Percentiles rank a stretch among this genome's conserved stretches.
These are phyloP conservation scores for Talaromyces sp. DNA, from an alignment of 2,329 filamentous ascomycete genomes.

Conservation along the genomic window DNA sequence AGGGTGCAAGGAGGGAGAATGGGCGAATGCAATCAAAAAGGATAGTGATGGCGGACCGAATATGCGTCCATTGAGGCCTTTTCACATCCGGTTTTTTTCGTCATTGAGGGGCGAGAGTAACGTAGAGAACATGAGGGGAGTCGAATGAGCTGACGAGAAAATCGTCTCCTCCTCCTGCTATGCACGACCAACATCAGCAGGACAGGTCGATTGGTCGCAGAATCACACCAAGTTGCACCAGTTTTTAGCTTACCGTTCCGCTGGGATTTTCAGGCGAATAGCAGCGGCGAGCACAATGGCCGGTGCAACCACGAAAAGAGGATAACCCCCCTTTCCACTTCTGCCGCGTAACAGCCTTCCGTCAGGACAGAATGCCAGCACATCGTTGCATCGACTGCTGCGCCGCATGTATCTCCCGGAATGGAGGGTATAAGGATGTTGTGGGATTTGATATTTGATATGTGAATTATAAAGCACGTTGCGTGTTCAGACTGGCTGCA, in stretches of 20 bases:
- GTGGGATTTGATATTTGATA: not conserved
- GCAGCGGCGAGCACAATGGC: conserved; percentile 11
- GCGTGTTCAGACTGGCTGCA: not conserved
- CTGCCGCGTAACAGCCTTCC: conserved; percentile 19
- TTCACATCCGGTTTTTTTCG: conserved; percentile 14
- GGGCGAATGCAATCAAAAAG: conserved; percentile 5
- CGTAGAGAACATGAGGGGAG: conserved; percentile 15
- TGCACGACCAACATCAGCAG: conserved; percentile 16
- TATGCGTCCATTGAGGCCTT: conserved; percentile 12
- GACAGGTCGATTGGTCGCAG: conserved; percentile 15
- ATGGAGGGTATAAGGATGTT: not conserved
- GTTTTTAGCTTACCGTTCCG: conserved; percentile 17
- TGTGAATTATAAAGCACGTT: not conserved
- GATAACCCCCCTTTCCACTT: conserved; percentile 7
- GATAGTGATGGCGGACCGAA: conserved; percentile 5
- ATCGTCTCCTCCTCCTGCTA: conserved; percentile 3
- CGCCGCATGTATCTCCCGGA: conserved; percentile 1
- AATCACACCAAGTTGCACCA: conserved; percentile 13
- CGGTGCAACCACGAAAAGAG: conserved; percentile 13
- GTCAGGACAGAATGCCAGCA: conserved; percentile 22
- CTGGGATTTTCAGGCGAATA: conserved; percentile 17
- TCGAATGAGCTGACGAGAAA: conserved; percentile 12
- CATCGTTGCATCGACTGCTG: conserved; percentile 21
- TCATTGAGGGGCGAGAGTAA: conserved; percentile 11
- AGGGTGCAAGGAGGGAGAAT: not conserved